phyloP scores from a whole-genome alignment of 148 eudicot genomes.

The Rhododendron griersonianum region DNA sequence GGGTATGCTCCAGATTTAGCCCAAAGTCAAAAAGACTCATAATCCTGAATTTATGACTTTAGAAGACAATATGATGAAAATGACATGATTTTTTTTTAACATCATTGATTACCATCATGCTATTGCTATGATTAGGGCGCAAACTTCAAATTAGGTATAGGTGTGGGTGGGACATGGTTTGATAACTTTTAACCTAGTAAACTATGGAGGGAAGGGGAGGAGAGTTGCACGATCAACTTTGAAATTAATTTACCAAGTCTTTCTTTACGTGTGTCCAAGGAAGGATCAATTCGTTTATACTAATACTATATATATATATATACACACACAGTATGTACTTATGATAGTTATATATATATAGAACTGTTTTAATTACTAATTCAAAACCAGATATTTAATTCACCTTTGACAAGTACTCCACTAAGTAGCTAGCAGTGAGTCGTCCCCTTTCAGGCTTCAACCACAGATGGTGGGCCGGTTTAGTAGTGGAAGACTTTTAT shows the following conservation, averaged over 20 bases:
- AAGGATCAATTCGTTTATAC: neutral
- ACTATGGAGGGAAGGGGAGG: neutral
- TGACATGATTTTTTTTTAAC: neutral
- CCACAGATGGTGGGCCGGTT: neutral
- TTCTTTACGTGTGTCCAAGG: neutral
- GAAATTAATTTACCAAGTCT: neutral
- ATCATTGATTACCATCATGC: neutral
- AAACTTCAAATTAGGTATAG: neutral
- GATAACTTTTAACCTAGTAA: neutral
- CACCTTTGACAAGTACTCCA: neutral
- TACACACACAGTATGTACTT: too few species aligned
- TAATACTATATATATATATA: too few species aligned
- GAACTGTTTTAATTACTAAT: too few species aligned
- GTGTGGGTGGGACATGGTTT: neutral
- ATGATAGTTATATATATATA: too few species aligned
- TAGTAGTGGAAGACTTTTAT: neutral
- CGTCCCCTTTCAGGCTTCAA: neutral
- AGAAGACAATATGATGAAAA: conserved; percentile 18
- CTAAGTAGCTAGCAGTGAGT: too few species aligned
- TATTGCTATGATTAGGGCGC: neutral
- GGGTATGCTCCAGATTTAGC: neutral
- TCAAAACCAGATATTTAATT: neutral
- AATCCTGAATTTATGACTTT: neutral
- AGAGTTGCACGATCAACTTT: neutral
- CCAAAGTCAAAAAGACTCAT: conserved; percentile 10